Base-by-base conservation (phyloP, 768 basidiomycete genomes). In the Leccinum subtestaceum region DNA sequence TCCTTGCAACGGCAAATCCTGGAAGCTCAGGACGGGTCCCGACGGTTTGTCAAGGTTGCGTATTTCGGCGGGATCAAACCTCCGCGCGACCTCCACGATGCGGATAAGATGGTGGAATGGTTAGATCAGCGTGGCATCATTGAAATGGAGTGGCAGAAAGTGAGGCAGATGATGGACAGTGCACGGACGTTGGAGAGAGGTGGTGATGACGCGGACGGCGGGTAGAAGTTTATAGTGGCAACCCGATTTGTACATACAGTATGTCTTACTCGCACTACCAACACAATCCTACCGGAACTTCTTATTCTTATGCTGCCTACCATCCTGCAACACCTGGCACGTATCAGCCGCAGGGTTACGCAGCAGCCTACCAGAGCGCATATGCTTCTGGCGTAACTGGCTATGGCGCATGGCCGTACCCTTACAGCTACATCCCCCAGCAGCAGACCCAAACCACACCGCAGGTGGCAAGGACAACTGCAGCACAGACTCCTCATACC, bases 61-160 rank as follows among this genome's bases (percentile, higher is more conserved):
- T 84, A 79, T 64, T 72, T 76, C 9, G 80, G 79, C 27, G 83
- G 83, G 2, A 74, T 74, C 61, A 67, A 78, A 57, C 88, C 88
- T 19, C 91, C 91, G 0, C 72, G 83, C 43, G 85, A 93, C 65
- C 75, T 87, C 34, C 70, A 77, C 12, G 84, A 93, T 65, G 88
- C 87, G n/a, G 89, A 93, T 65, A 84, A 74, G n/a, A 77, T 93
- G 38, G 87, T 87, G 75, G 88, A 90, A 23, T 92, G 90, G 89
- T 78, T 94, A 10, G 91, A 91, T 60, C 73, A 84, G 60, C 79
- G 89, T 36, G 79, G 81, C 17, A 70, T 89, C 46, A 85, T 93
- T 58, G 81, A 86, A 17, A 75, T 75, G 58, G 85, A 89, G 65
- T 93, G 89, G 89, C 78, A 81, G 57, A 86, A 79, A 63, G 70